Evolutionary conservation across 345 rosid species (phyloP).

Genomic region (Euphorbia lathyris): DNA sequence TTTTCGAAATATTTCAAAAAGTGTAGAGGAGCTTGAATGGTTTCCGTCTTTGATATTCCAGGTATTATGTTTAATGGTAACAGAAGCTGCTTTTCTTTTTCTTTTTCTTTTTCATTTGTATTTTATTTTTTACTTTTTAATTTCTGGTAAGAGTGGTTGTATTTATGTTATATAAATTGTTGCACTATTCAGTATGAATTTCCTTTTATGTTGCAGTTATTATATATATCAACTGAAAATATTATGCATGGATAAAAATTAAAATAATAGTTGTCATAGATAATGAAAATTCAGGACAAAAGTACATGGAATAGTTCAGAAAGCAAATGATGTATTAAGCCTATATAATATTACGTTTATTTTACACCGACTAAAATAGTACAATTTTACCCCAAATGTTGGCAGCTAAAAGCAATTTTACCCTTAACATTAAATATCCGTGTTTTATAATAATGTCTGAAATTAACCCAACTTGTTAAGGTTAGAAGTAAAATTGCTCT

Average conservation of each 20-base stretch:
- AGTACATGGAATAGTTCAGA: background rate
- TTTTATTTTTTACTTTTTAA: too few species aligned
- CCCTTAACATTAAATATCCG: too few species aligned
- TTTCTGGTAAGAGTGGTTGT: background rate
- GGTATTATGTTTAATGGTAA: slow-evolving; percentile 37
- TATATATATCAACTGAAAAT: background rate
- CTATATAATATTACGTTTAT: too few species aligned
- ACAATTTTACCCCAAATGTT: too few species aligned
- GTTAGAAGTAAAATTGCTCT: too few species aligned
- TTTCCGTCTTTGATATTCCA: slow-evolving; percentile 91
- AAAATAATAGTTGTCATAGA: background rate
- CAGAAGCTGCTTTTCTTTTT: background rate
- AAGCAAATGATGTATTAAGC: too few species aligned
- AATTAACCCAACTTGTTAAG: too few species aligned
- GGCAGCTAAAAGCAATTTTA: too few species aligned
- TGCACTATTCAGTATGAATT: background rate
- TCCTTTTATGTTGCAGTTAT: background rate
- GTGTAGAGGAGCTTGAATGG: slow-evolving; percentile 70
- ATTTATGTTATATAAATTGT: background rate
- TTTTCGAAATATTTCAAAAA: too few species aligned
- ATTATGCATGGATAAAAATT: background rate
- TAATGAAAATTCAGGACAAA: background rate
- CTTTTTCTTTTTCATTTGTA: too few species aligned
- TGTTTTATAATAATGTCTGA: too few species aligned
- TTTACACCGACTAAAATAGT: too few species aligned